Evolutionary conservation across 2,329 filamentous ascomycete genomes (phyloP).

Genomic region (Stachybotrys chartarum): DNA sequence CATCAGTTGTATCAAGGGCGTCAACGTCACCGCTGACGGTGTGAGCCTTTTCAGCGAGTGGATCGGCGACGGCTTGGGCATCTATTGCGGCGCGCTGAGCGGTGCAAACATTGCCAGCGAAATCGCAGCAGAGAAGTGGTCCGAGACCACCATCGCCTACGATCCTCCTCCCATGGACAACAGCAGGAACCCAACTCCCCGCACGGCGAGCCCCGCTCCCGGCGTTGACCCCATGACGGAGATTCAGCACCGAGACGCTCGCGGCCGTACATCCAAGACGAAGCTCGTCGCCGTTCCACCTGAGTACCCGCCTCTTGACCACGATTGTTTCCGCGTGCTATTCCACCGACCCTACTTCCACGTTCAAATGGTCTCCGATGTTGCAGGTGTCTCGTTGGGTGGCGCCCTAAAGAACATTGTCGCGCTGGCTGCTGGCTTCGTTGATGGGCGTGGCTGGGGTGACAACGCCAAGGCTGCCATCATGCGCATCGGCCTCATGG

Average conservation of each 20-base stretch:
- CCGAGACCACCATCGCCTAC: conserved; percentile 94
- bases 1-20: conserved; percentile 97
- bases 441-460: conserved; percentile 93
- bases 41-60: conserved; percentile 90
- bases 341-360: conserved; percentile 98
- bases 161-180: conserved; percentile 80
- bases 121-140: conserved; percentile 93
- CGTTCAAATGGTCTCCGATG: conserved; percentile 85
- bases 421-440: conserved; percentile 87
- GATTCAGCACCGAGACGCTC: conserved; percentile 61
- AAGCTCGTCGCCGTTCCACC: conserved; percentile 68
- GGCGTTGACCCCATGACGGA: conserved; percentile 32
- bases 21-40: conserved; percentile 81
- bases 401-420: conserved; percentile 97
- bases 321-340: conserved; percentile 72
- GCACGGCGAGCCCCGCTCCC: conserved; percentile 39
- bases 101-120: conserved; percentile 96
- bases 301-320: conserved; percentile 82
- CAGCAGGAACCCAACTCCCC: conserved; percentile 60
- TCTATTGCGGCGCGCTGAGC: conserved; percentile 93
- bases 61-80: conserved; percentile 83
- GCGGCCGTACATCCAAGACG: conserved; percentile 59
- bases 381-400: conserved; percentile 92
- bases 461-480: conserved; percentile 98
- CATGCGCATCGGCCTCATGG: conserved; percentile 90